Conservation (phyloP, 169 alveolate species). For the Plasmodium gonderi region DNA sequence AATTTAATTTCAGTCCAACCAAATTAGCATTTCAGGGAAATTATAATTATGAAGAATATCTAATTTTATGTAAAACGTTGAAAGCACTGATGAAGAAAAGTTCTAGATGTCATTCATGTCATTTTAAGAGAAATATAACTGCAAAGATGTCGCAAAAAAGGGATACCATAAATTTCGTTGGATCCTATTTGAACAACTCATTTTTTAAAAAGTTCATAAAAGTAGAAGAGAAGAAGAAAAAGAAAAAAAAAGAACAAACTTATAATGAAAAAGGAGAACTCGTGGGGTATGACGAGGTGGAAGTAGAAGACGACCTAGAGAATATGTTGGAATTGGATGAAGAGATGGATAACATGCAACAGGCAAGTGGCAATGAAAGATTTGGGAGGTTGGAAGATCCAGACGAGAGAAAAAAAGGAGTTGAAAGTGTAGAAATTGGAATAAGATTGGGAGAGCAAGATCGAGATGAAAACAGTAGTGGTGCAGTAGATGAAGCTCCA, state of each 20-base stretch:
- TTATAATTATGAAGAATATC: conserved; percentile 60
- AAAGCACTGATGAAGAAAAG: conserved; percentile 16
- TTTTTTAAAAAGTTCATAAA: conserved; percentile 67
- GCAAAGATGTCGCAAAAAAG: conserved; percentile 16
- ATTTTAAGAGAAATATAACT: conserved; percentile 2
- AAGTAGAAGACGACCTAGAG: conserved; percentile 26
- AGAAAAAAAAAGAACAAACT: not conserved
- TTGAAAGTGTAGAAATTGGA: too few species aligned
- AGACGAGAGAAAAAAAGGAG: too few species aligned
- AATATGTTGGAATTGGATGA: conserved; percentile 27
- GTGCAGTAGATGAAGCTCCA: not conserved
- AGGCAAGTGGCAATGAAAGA: not conserved
- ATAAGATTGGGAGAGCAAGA: not conserved
- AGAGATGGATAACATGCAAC: not conserved
- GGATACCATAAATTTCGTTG: conserved; percentile 37
- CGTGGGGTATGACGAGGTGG: conserved; percentile 58
- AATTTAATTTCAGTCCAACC: conserved; percentile 19
- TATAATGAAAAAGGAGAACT: conserved; percentile 32
- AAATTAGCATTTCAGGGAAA: conserved; percentile 50
- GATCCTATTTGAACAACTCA: conserved; percentile 1
- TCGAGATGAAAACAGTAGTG: too few species aligned
- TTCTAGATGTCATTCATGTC: not conserved
- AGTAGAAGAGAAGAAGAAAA: conserved; percentile 42
- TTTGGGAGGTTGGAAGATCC: too few species aligned
- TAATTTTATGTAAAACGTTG: conserved; percentile 4